A percentile compares a stretch with the other conserved stretches of the same genome.
Conservation (phyloP, 805 yeast species). For the Hanseniaspora occidentalis region DNA sequence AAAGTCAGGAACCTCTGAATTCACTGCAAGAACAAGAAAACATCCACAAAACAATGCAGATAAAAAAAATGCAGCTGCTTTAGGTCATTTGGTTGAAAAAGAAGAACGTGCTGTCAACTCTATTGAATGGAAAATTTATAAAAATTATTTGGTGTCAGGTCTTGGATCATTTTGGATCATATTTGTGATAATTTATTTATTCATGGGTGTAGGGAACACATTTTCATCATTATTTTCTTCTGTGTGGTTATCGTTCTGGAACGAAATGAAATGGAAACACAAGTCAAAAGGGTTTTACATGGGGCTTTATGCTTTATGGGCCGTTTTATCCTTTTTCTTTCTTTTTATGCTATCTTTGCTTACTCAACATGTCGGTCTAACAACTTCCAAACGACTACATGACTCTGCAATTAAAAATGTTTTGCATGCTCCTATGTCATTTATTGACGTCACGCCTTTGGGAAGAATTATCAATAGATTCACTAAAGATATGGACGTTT, state of each 20-base stretch:
- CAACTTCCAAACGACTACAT: constrained; percentile 48
- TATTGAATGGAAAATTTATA: constrained; percentile 24
- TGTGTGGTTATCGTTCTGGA: constrained; percentile 80
- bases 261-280: constrained; percentile 38
- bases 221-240: constrained; percentile 23
- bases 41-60: not conserved
- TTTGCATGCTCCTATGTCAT: constrained; percentile 71
- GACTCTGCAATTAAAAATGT: constrained; percentile 46
- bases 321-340: constrained; percentile 35
- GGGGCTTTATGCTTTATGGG: constrained; percentile 59
- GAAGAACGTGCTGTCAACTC: constrained; percentile 30
- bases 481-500: constrained; percentile 75
- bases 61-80: constrained; percentile 3
- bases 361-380: constrained; percentile 30
- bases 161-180: too few relatives aligned
- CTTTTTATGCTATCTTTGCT: constrained; percentile 20
- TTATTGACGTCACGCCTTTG: constrained; percentile 75
- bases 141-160: constrained; percentile 19
- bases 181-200: too few relatives aligned
- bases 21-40: constrained; percentile 1
- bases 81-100: constrained; percentile 9
- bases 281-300: constrained; percentile 53
- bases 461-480: constrained; percentile 80
- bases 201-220: too few relatives aligned
- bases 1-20: not conserved